Evolutionary conservation across 257 asterid species (phyloP).

Genomic region (Rubia yunnanensis): DNA sequence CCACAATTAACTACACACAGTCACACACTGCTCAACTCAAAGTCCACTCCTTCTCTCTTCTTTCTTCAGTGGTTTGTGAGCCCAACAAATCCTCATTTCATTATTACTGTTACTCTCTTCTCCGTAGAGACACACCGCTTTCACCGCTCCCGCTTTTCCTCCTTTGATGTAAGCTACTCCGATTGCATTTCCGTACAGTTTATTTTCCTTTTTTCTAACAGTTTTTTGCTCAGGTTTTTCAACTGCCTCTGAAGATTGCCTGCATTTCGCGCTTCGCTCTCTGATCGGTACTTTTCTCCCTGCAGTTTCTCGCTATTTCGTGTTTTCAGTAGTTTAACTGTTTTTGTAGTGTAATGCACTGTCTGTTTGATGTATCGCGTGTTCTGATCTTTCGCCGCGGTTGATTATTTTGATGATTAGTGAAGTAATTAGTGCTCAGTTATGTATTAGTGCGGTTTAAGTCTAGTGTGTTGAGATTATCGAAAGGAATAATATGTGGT

Average conservation of each 20-base stretch:
- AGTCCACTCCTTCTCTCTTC: neutral
- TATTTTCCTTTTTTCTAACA: neutral
- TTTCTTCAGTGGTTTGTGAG: neutral
- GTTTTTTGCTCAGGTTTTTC: neutral
- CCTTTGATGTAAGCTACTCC: neutral
- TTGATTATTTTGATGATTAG: neutral
- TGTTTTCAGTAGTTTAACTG: neutral
- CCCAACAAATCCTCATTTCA: neutral
- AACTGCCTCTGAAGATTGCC: slow-evolving; percentile 13
- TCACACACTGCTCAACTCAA: neutral
- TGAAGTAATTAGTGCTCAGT: neutral
- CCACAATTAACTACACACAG: neutral
- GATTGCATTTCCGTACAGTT: neutral
- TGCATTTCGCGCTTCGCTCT: slow-evolving; percentile 10
- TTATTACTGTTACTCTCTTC: neutral
- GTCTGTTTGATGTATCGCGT: neutral
- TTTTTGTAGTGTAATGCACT: neutral
- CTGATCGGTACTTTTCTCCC: slow-evolving; percentile 23
- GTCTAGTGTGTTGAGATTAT: neutral
- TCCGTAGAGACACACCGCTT: neutral
- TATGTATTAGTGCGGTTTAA: neutral
- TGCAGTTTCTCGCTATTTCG: slow-evolving; percentile 2
- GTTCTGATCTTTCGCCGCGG: neutral
- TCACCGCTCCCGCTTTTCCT: neutral
- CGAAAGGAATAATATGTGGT: neutral